Conservation (phyloP, 306 rosid species). For the Lathyrus oleraceus region DNA sequence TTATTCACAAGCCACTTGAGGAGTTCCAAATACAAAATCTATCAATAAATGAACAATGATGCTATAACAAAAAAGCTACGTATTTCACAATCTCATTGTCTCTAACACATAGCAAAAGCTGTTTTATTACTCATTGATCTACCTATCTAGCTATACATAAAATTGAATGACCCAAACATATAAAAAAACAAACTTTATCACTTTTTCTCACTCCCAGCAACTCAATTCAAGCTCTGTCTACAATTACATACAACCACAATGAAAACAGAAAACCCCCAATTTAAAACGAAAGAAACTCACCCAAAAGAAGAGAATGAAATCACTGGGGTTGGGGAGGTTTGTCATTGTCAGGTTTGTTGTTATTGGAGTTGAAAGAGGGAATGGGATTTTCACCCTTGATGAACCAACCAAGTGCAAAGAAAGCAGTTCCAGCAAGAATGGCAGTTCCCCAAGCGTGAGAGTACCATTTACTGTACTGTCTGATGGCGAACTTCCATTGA, state of each 20-base stretch:
- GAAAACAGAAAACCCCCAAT: neutral
- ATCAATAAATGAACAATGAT: neutral
- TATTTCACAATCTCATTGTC: neutral
- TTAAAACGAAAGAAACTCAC: neutral
- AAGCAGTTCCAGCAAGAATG: constrained; percentile 83
- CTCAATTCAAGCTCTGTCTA: neutral
- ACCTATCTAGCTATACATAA: neutral
- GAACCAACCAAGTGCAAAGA: constrained; percentile 92
- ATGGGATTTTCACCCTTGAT: constrained; percentile 90
- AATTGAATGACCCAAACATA: constrained; percentile 19
- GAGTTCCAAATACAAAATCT: neutral
- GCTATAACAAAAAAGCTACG: neutral
- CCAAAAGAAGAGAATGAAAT: constrained; percentile 5
- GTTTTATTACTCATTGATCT: neutral
- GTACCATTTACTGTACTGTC: constrained; percentile 81
- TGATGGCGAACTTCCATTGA: constrained; percentile 80
- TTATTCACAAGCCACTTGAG: neutral
- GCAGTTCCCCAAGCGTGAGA: constrained; percentile 98
- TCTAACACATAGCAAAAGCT: neutral
- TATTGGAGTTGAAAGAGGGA: constrained; percentile 50
- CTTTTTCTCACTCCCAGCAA: neutral
- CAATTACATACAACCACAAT: neutral
- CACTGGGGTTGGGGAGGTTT: constrained; percentile 21
- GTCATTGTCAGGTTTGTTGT: constrained; percentile 7
- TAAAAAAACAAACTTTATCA: neutral